Base-by-base conservation (phyloP, 805 yeast genomes). In the Ogataea pilisensis region DNA sequence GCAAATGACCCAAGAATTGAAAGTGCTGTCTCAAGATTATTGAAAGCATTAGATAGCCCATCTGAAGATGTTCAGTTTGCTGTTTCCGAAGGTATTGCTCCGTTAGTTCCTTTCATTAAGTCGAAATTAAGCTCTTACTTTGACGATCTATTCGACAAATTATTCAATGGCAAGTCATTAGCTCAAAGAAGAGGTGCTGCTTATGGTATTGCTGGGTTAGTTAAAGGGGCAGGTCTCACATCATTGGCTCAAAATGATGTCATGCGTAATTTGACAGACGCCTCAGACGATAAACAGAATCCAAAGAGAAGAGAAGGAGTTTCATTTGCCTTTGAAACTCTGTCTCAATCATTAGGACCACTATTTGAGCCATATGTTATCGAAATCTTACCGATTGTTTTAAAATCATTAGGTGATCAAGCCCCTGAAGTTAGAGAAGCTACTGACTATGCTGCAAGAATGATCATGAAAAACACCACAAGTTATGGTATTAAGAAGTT, bases 321-420 rank as follows among this genome's bases (percentile, higher is more conserved):
- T 8, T 84, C 91, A 4, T 80, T 82, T 61, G 85, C 86, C 0
- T 82, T 91, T 52, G 95, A 88, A 58, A 85, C 95, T 39, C 66
- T 93, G 30, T 88, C 98, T 0, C 78, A 73, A 53, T 72, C 82
- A 18, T 67, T 91, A 39, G 93, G 90, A 12, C 72, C 79, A 35
- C 74, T 69, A 46, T 93, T 93, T 57, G 99, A 93, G 64, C 99
- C 99, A 1, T 93, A 90, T 54, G 96, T 88, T 26, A 76, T 91
- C 49, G 96, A 88, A 59, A 72, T 88, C 25, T 66, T 93, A 50
- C 97, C 98, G 6, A 75, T 82, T 31, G 74, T 93, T 33, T 71
- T 93, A 54, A 78, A 80, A 46, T 79, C 82, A 35, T 71, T 93
- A 38, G 99, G 99, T 55, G 99, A 93, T 58, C 69, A 80, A 22